phyloP scores from a whole-genome alignment of 2,329 filamentous ascomycete species.

The Neopestalotiopsis clavispora region DNA sequence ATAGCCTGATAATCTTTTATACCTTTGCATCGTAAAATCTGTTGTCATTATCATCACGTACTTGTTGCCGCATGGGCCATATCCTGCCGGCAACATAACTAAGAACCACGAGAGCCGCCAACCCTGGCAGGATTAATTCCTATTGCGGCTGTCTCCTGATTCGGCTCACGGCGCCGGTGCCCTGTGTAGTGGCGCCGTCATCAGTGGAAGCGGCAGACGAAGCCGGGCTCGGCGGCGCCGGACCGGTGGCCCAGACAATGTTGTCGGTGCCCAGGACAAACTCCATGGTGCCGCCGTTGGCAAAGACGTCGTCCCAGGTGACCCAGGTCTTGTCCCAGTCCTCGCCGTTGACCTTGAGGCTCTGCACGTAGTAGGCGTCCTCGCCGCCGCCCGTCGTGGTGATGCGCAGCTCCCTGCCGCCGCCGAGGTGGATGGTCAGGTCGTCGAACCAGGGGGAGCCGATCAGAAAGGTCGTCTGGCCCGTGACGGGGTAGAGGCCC shows the following conservation, averaged over 20 bases:
- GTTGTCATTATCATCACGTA: neutral
- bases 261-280: slow-evolving; percentile 64
- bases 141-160: neutral
- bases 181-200: neutral
- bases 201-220: slow-evolving; percentile 23
- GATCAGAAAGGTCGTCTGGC: slow-evolving; percentile 70
- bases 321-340: slow-evolving; percentile 69
- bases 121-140: slow-evolving; percentile 2
- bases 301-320: slow-evolving; percentile 69
- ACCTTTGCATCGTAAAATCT: neutral
- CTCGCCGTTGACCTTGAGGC: slow-evolving; percentile 67
- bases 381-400: slow-evolving; percentile 55
- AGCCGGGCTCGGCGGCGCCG: slow-evolving; percentile 65
- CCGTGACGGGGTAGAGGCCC: slow-evolving; percentile 70
- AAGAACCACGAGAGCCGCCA: neutral
- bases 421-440: slow-evolving; percentile 63
- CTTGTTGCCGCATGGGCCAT: neutral
- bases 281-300: slow-evolving; percentile 64
- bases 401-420: slow-evolving; percentile 57
- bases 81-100: neutral
- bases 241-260: slow-evolving; percentile 61
- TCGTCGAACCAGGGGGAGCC: slow-evolving; percentile 67
- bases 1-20: neutral
- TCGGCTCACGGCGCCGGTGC: neutral
- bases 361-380: slow-evolving; percentile 66